Percentiles rank a stretch among this genome's conserved stretches.
These are phyloP conservation scores for Phtheirospermum japonicum DNA, from an alignment of 257 asterid genomes.

Conservation along the genomic window DNA sequence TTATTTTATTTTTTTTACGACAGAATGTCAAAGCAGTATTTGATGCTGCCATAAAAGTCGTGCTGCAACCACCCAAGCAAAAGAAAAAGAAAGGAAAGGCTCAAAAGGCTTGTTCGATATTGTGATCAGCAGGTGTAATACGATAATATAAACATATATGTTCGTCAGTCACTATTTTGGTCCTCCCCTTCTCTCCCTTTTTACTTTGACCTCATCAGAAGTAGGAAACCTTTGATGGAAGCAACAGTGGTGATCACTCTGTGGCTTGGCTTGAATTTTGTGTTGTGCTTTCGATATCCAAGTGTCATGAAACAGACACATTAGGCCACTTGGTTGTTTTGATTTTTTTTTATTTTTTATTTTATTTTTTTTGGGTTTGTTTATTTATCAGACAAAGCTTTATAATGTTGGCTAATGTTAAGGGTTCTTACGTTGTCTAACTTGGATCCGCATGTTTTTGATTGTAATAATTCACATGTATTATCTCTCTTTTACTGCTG, in stretches of 20 bases:
- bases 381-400: not conserved
- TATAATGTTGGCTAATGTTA: slow-evolving; percentile 1
- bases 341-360: not conserved
- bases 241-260: not conserved
- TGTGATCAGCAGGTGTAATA: no score
- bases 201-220: not conserved
- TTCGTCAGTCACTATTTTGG: slow-evolving; percentile 21
- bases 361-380: no score
- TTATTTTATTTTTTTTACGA: not conserved
- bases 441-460: not conserved
- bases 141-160: no score
- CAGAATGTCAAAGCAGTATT: slow-evolving; percentile 59
- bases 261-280: not conserved
- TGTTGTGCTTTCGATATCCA: not conserved
- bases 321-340: slow-evolving; percentile 1
- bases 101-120: slow-evolving; percentile 63
- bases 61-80: slow-evolving; percentile 60
- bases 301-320: not conserved
- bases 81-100: slow-evolving; percentile 60
- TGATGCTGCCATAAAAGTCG: slow-evolving; percentile 62
- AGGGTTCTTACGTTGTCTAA: not conserved
- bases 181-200: not conserved
- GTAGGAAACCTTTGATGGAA: not conserved
- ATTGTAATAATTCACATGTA: not conserved
- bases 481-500: no score